Percentiles rank a stretch among this genome's conserved stretches.
Conservation (phyloP, 768 basidiomycete genomes). For the Hemileccinum impolitum region DNA sequence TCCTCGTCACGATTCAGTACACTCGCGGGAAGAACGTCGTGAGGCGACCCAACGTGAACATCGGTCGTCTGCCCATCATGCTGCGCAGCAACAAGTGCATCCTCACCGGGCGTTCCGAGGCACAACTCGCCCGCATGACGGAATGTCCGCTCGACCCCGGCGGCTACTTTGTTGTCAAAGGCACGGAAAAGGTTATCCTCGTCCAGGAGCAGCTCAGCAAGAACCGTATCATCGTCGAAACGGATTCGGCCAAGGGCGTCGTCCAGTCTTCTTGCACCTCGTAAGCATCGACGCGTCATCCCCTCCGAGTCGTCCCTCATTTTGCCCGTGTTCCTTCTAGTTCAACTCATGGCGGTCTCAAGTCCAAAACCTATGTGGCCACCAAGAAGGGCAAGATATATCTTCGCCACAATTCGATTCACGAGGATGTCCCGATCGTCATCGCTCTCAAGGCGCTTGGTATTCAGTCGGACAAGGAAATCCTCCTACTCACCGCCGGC, state of each 20-base stretch:
- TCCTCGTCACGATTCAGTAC: slow-evolving; percentile 93
- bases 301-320: slow-evolving; percentile 8
- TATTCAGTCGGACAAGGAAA: slow-evolving; percentile 96
- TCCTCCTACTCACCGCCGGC: slow-evolving; percentile 90
- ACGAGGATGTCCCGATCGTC: slow-evolving; percentile 95
- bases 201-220: slow-evolving; percentile 99
- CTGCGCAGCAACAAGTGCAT: slow-evolving; percentile 93
- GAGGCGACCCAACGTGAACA: slow-evolving; percentile 74
- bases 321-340: slow-evolving; percentile 34
- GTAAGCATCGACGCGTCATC: slow-evolving; percentile 44
- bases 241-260: slow-evolving; percentile 81
- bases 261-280: slow-evolving; percentile 97
- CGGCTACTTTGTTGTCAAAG: slow-evolving; percentile 99
- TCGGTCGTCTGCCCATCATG: slow-evolving; percentile 96
- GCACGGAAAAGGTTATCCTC: slow-evolving; percentile 98
- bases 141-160: slow-evolving; percentile 99
- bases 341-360: slow-evolving; percentile 78
- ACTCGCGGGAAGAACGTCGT: slow-evolving; percentile 89
- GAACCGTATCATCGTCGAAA: slow-evolving; percentile 98
- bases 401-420: slow-evolving; percentile 94
- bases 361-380: slow-evolving; percentile 96
- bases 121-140: slow-evolving; percentile 87
- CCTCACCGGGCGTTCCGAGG: slow-evolving; percentile 70
- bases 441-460: slow-evolving; percentile 96
- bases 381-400: slow-evolving; percentile 96